Percentiles rank a stretch among this genome's conserved stretches.
These are phyloP conservation scores for Fusarium sp. DNA, from an alignment of 2,329 filamentous ascomycete species.

Conservation along the genomic window DNA sequence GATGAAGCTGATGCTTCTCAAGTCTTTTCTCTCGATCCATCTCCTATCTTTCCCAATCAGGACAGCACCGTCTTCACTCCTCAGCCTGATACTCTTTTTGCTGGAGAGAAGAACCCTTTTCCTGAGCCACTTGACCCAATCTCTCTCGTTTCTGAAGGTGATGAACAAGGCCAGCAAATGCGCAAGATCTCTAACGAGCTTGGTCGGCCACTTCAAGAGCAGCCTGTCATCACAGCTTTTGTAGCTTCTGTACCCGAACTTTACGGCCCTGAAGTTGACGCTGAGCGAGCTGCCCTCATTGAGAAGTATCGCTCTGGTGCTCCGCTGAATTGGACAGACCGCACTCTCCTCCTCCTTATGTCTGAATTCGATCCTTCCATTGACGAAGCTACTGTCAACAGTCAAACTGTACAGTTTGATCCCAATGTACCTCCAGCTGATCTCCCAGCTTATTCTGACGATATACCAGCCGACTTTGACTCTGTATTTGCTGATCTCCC, in stretches of 20 bases:
- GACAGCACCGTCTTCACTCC: background rate
- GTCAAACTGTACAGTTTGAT: background rate
- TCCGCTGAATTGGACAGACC: background rate
- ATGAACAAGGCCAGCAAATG: constrained; percentile 7
- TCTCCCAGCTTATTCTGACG: background rate
- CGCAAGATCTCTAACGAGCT: constrained; percentile 7
- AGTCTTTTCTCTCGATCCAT: background rate
- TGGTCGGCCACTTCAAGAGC: background rate
- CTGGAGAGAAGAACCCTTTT: background rate
- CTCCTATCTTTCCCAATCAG: background rate
- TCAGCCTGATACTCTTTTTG: background rate
- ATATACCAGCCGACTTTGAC: background rate
- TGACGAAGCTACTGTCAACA: background rate
- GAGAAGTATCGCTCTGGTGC: background rate
- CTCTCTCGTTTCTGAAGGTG: background rate
- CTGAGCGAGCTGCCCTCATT: background rate
- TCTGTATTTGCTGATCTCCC: background rate
- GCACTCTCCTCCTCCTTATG: background rate
- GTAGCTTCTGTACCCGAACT: background rate
- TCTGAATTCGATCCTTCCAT: background rate
- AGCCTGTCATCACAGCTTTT: background rate
- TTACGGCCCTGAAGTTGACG: background rate
- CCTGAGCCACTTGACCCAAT: too few relatives aligned
- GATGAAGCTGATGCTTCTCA: background rate
- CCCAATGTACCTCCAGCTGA: background rate